Evolutionary conservation across 139 green algal species (phyloP), one percentile per base, ranked within the genome.

Genomic region (Microglena sp.): DNA sequence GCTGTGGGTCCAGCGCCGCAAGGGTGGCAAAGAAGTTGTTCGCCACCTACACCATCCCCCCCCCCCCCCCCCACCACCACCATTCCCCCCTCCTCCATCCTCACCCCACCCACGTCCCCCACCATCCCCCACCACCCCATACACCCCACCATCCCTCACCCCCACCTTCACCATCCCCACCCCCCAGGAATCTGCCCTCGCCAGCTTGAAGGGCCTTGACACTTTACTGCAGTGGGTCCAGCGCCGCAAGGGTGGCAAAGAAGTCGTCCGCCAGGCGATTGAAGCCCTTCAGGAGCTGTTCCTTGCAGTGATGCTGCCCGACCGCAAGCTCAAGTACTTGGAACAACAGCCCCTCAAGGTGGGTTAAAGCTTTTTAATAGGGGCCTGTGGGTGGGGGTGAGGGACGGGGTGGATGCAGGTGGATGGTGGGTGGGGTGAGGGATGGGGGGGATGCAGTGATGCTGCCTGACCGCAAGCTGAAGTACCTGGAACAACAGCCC

Each of bases 401-500:
- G 11, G 50, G 15, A n/a, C 21, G 15, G 50, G 15, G 50, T 21
- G 50, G 15, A n/a, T 21, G 50, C 15, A 26, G 6, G 11, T 26
- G 11, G 15, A n/a, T 26, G 21, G 40, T 11, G 11, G 40, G 18
- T n/a, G 40, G 40, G 40, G 40, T 8, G 46, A 27, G 46, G 46
- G 46, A n/a, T 21, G 46, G 46, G 46, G 46, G 11, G 46, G 46
- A 27, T 24, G n/a, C n/a, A n/a, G n/a, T n/a, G n/a, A n/a, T n/a
- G n/a, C 84, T 98, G 68, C 92, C 92, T 0, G 84, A 97, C 74
- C 75, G 92, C 28, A 91, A 91, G 77, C 85, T 97, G 55, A 60
- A 68, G 26, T 68, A 74, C 27, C 73, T 92, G 69, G 77, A 86
- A 62, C 70, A 84, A 64, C 72, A 86, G 69, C 76, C 70, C 26